Conservation (phyloP, 192 early-diverging fungal genomes). For the Cetraspora pellucida region DNA sequence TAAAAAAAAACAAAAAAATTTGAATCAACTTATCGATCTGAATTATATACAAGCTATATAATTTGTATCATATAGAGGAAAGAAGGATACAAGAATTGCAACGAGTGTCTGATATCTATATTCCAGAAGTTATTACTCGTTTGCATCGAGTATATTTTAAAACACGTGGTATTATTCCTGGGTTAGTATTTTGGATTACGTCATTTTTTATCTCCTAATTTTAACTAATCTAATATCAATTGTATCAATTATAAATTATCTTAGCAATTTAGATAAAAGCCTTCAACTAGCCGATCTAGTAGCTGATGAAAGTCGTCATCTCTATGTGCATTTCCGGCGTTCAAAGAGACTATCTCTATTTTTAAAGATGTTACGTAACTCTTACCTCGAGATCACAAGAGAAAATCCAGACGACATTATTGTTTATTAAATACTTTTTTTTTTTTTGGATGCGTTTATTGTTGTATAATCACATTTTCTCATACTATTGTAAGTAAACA, state of each 20-base stretch:
- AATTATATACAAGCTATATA: not conserved
- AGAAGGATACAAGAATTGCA: not conserved
- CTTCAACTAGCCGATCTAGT: conserved; percentile 13
- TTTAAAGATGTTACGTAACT: not conserved
- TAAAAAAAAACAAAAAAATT: not conserved
- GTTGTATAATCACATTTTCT: not conserved
- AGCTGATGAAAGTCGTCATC: not conserved
- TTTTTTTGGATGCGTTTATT: too few species aligned
- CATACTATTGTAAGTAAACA: not conserved
- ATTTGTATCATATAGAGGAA: not conserved
- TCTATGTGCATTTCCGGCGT: conserved; percentile 8
- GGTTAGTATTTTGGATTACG: conserved; percentile 2
- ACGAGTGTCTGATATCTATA: conserved; percentile 15
- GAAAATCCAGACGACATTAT: too few species aligned
- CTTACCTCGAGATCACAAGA: not conserved
- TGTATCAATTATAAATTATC: not conserved
- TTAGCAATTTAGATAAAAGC: conserved; percentile 30
- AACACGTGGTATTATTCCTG: not conserved
- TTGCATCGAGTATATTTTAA: conserved; percentile 10
- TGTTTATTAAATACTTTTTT: too few species aligned
- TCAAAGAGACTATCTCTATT: conserved; percentile 21
- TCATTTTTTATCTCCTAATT: not conserved
- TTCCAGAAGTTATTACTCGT: conserved; percentile 20
- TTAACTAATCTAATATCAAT: not conserved
- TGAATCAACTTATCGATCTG: not conserved